Evolutionary conservation across 352 stramenopile genomes (phyloP), one percentile per base, ranked within the genome.

Genomic region (Globisporangium uncinulatum): DNA sequence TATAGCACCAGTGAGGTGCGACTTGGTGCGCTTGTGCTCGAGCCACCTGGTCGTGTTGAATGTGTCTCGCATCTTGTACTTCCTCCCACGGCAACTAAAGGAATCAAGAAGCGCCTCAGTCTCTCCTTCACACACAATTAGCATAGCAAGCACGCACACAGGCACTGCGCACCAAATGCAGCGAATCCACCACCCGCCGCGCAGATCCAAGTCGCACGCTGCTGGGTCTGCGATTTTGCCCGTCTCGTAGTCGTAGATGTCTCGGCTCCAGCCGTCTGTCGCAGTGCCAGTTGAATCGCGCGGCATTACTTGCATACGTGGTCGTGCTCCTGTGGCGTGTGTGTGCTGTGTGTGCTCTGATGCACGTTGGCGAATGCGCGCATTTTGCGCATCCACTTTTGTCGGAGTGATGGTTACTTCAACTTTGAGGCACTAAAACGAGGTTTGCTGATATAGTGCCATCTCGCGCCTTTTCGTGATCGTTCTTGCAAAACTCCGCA

Each of bases 231-330:
- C 67, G 53, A 89, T 74, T 17, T 43, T 34, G n/a, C 59, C 56
- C 24, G 10, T 45, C 31, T 63, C 62, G 51, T 83, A 83, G 66
- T 89, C 73, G 61, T 83, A 89, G 44, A 87, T 34, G 9, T 73
- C 56, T 6, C 31, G 51, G 14, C 67, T 42, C 79, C 79, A 89
- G 10, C 24, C 54, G n/a, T 34, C 31, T 62, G 36, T 34, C 15
- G 24, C 24, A 29, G 2, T 4, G 4, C 24, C 24, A 29, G 24
- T 4, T 29, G 24, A 29, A 29, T 29, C 4, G 4, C 24, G 24
- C 24, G 24, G 24, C 24, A 29, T 29, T 29, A 4, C 24, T 29
- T 64, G 34, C 41, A 13, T 31, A n/a, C 20, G 14, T 17, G 8
- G 4, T 21, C 13, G 11, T 44, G 20, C 17, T 8, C 42, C 20